Base-by-base conservation (phyloP, 78 protist species). In the Parvularia atlantis region DNA sequence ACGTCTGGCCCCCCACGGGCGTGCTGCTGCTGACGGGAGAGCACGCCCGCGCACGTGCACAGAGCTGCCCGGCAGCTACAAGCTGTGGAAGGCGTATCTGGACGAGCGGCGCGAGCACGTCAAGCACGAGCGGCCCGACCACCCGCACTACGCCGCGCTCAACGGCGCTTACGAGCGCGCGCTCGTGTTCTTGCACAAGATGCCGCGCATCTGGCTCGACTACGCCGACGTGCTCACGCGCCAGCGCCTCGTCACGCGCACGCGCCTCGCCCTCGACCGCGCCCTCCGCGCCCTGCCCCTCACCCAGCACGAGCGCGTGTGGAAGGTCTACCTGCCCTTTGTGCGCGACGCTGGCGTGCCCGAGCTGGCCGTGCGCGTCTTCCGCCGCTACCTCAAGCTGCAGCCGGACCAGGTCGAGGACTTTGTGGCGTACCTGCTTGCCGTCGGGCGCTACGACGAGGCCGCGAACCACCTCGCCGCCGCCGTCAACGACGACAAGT, bases 181-280 rank as follows among this genome's bases (percentile, higher is more conserved):
- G 35, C 62, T 95, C 44, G 84, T 91, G 24, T 90, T 71, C 70
- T 75, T 96, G 89, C 86, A 87, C 76, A 90, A 94, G 96, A 97
- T 97, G 99, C 99, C 99, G 11, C 87, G 99, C 46, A 81, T 97
- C 22, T 97, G 99, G 99, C 14, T 88, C 20, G 97, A 96, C 36
- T 96, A 93, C 75, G 44, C 69, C 48, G 41, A 53, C 39, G 74
- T 94, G 48, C 81, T 97, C 41, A 28, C 72, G 56, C 10, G 20
- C 20, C 97, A 91, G 62, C 53, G 70, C 62, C 36, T 33, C 43
- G 37, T 94, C 59, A 92, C 97, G 39, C 10, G 50, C 28, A 84
- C 97, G 9, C 74, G 98, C n/a, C 85, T 56, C 61, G 62, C 85
- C 37, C 85, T 87, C 61, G 98, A 96, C 76, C 46, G 96, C 26